A percentile compares a stretch with the other conserved stretches of the same genome.
Conservation (phyloP, 495 filamentous ascomycete genomes). For the Penicillium mononematosum region DNA sequence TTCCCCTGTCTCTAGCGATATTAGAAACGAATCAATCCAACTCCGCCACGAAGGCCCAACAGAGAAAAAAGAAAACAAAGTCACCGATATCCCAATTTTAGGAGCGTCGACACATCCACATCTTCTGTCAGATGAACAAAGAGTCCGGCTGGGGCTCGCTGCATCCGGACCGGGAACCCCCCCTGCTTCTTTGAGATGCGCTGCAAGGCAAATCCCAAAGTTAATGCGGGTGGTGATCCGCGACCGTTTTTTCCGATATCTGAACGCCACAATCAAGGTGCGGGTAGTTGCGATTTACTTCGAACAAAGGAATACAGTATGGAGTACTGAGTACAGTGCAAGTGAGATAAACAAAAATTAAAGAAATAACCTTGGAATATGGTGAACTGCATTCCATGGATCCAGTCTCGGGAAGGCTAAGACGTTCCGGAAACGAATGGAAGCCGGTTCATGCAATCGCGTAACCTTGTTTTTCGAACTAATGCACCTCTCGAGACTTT, state of each 20-base stretch:
- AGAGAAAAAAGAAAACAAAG: slow-evolving; percentile 2
- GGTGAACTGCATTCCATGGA: not conserved
- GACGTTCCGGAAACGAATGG: slow-evolving; percentile 14
- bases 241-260: slow-evolving; percentile 7
- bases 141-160: slow-evolving; percentile 2
- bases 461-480: slow-evolving; percentile 28
- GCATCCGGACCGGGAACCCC: slow-evolving; percentile 7
- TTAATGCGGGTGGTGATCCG: slow-evolving; percentile 2
- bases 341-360: not conserved
- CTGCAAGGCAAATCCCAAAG: slow-evolving; percentile 9
- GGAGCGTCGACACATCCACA: slow-evolving; percentile 6
- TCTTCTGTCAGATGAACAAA: slow-evolving; percentile 11
- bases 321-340: not conserved
- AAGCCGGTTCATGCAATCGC: slow-evolving; percentile 32
- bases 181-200: not conserved
- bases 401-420: slow-evolving; percentile 3
- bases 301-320: not conserved
- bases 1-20: slow-evolving; percentile 6
- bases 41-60: not conserved
- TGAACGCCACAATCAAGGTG: slow-evolving; percentile 1
- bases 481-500: slow-evolving; percentile 38
- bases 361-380: not conserved
- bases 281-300: not conserved
- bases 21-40: not conserved
- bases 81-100: slow-evolving; percentile 5